Evolutionary conservation across 2,329 filamentous ascomycete species (phyloP).

Genomic region (Nannizziopsis arthrosporioides): DNA sequence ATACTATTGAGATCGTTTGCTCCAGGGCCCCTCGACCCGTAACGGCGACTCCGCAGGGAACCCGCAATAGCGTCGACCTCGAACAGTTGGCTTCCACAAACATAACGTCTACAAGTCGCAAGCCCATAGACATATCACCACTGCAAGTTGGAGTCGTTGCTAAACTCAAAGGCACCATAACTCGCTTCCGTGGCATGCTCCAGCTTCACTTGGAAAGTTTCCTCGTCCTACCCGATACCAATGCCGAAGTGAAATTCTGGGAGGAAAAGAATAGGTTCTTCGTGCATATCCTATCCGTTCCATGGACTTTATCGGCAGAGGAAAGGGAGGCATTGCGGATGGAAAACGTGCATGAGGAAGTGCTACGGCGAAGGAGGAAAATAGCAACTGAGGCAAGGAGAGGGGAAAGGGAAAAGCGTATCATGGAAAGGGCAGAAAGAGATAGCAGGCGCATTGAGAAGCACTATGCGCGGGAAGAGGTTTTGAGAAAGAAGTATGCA

Average conservation of each 20-base stretch:
- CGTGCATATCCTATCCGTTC: slow-evolving; percentile 38
- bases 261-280: slow-evolving; percentile 41
- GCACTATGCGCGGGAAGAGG: slow-evolving; percentile 32
- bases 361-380: slow-evolving; percentile 31
- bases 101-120: slow-evolving; percentile 15
- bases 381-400: slow-evolving; percentile 30
- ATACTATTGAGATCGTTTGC: slow-evolving; percentile 45
- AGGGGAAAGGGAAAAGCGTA: slow-evolving; percentile 22
- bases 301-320: slow-evolving; percentile 41
- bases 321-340: slow-evolving; percentile 35
- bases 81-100: not conserved
- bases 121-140: slow-evolving; percentile 35
- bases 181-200: slow-evolving; percentile 38
- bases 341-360: slow-evolving; percentile 33
- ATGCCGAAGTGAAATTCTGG: slow-evolving; percentile 45
- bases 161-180: slow-evolving; percentile 47
- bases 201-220: slow-evolving; percentile 47
- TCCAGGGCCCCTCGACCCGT: slow-evolving; percentile 25
- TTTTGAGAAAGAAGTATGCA: slow-evolving; percentile 27
- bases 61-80: not conserved
- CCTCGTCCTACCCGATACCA: slow-evolving; percentile 39
- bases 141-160: slow-evolving; percentile 42
- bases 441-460: slow-evolving; percentile 19
- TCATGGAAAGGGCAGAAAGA: slow-evolving; percentile 34
- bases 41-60: slow-evolving; percentile 1